A percentile compares a stretch with the other conserved stretches of the same genome.
phyloP scores from a whole-genome alignment of 2,329 filamentous ascomycete genomes.

The Cercospora zeae-maydis region DNA sequence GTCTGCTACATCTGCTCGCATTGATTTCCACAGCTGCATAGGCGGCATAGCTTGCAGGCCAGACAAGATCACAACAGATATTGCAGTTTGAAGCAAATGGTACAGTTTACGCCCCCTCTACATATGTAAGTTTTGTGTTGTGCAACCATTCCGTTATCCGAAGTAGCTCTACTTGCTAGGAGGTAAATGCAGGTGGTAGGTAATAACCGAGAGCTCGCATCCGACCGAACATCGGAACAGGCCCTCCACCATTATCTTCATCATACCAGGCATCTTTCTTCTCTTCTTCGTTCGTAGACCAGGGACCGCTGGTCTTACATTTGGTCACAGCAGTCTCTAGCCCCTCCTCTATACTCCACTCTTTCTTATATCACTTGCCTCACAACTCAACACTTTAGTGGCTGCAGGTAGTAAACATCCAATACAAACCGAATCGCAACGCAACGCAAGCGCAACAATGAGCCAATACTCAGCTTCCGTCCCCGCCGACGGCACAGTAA shows the following conservation, averaged over 20 bases:
- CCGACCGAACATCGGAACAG: not conserved
- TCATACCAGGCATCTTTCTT: not conserved
- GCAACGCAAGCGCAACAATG: conserved; percentile 19
- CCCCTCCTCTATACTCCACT: not conserved
- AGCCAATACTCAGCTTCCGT: conserved; percentile 34
- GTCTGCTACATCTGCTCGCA: not conserved
- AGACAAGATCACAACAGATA: not conserved
- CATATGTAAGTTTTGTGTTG: not conserved
- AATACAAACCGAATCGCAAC: not conserved
- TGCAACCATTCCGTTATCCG: not conserved
- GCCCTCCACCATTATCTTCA: not conserved
- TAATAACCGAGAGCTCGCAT: not conserved
- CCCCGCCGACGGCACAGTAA: conserved; percentile 33
- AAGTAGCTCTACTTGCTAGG: not conserved
- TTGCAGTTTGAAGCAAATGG: not conserved
- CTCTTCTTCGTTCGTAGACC: not conserved
- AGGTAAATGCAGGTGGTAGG: too few species aligned
- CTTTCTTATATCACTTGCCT: not conserved
- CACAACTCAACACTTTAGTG: not conserved
- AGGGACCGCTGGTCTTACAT: not conserved
- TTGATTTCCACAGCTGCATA: not conserved
- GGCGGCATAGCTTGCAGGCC: not conserved
- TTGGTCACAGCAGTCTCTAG: not conserved
- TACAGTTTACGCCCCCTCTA: not conserved
- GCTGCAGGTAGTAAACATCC: not conserved